A percentile compares a stretch with the other conserved stretches of the same genome.
These are phyloP conservation scores for Fusarium musae DNA, from an alignment of 2,329 filamentous ascomycete species.

Conservation along the genomic window DNA sequence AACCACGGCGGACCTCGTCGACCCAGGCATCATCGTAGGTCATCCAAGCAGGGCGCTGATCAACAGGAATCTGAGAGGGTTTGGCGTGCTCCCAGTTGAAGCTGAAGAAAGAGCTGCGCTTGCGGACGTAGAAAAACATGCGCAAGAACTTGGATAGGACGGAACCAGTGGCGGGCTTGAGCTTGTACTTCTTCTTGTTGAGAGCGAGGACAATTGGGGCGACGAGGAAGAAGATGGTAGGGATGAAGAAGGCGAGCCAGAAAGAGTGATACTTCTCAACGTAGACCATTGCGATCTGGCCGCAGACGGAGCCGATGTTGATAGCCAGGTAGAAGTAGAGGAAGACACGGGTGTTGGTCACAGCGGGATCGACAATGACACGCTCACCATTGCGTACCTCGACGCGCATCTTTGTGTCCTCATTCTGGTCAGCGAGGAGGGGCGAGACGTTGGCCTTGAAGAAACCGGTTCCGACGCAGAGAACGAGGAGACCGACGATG, in stretches of 20 bases:
- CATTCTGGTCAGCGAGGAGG: conserved; percentile 77
- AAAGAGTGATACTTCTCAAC: conserved; percentile 81
- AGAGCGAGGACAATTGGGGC: conserved; percentile 71
- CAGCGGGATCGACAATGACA: conserved; percentile 76
- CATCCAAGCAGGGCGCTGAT: conserved; percentile 75
- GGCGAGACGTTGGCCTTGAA: conserved; percentile 86
- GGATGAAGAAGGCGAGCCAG: conserved; percentile 76
- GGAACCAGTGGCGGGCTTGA: conserved; percentile 75
- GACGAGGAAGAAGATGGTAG: conserved; percentile 71
- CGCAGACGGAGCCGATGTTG: conserved; percentile 72
- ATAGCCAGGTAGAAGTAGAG: conserved; percentile 69
- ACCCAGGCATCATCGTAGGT: conserved; percentile 87
- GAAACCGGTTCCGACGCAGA: conserved; percentile 76
- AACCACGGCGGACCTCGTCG: conserved; percentile 77
- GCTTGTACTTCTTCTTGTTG: conserved; percentile 70
- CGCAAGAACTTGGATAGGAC: conserved; percentile 74
- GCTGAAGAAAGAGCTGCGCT: conserved; percentile 73
- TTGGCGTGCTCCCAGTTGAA: conserved; percentile 76
- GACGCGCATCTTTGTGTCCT: conserved; percentile 66
- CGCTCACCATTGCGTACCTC: conserved; percentile 69
- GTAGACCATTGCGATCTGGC: conserved; percentile 73
- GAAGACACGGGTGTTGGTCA: conserved; percentile 76
- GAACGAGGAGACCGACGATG: conserved; percentile 69
- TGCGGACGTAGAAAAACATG: conserved; percentile 69
- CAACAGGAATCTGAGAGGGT: conserved; percentile 69